Conservation (phyloP, 768 basidiomycete genomes). For the Leccinum incarnatum region DNA sequence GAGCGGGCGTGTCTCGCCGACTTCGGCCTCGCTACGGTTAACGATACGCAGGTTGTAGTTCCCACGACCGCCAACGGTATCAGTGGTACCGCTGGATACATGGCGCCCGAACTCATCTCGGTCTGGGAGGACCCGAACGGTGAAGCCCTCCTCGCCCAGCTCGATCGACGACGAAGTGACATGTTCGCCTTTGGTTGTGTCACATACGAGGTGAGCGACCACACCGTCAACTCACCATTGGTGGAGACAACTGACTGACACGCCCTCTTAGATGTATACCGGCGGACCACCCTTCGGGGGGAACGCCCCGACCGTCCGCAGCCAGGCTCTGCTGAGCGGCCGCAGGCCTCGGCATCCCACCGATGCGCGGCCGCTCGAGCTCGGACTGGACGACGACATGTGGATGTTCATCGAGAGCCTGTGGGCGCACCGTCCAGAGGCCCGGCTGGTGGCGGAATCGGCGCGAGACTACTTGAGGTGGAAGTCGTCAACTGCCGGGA, state of each 20-base stretch:
- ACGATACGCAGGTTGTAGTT: slow-evolving; percentile 16
- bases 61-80: slow-evolving; percentile 15
- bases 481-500: slow-evolving; percentile 11
- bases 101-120: slow-evolving; percentile 28
- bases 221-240: background rate
- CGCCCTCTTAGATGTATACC: slow-evolving; percentile 26
- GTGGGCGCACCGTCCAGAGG: slow-evolving; percentile 27
- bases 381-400: slow-evolving; percentile 30
- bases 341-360: slow-evolving; percentile 20
- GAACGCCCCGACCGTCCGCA: slow-evolving; percentile 17
- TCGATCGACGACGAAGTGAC: slow-evolving; percentile 31
- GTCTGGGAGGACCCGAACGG: slow-evolving; percentile 7
- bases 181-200: slow-evolving; percentile 36
- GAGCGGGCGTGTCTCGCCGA: slow-evolving; percentile 32
- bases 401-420: slow-evolving; percentile 31
- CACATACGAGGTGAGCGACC: slow-evolving; percentile 31
- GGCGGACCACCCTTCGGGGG: slow-evolving; percentile 25
- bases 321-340: slow-evolving; percentile 13
- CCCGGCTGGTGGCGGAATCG: slow-evolving; percentile 26
- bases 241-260: background rate
- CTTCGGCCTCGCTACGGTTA: slow-evolving; percentile 26
- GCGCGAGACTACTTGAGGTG: slow-evolving; percentile 19
- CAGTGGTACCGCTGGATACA: slow-evolving; percentile 25
- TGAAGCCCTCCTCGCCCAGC: slow-evolving; percentile 7
- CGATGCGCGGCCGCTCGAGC: background rate